Evolutionary conservation across 805 yeast genomes (phyloP), one percentile per base, ranked within the genome.

Genomic region (Saitoella complicata): DNA sequence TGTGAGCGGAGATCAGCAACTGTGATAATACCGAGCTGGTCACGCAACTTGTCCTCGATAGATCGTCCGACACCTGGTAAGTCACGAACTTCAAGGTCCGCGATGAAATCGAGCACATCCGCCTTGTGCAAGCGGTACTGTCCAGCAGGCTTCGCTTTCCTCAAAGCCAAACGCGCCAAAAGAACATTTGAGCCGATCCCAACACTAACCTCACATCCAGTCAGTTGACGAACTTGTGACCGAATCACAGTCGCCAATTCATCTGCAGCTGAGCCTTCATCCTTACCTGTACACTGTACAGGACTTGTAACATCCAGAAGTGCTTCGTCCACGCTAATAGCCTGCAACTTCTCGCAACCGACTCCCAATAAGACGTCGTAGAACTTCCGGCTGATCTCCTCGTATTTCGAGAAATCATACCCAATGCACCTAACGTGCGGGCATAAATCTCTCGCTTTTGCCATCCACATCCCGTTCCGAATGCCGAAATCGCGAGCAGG

Each of bases 301-400:
- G 31, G 54, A 0, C 69, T 53, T 0, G 78, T 63, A 1, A 79
- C 67, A 53, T 84, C 94, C 7, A 84, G 57, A n/a, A 91, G 62
- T 0, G 86, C 95, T 56, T 91, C 98, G 59, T 91, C 97, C 3
- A 91, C 77, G 49, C 93, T 85, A 1, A 91, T 83, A 0, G 97
- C 97, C 32, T 77, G 67, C 1, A 86, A 72, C 11, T 54, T 52
- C 46, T 63, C 66, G 4, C 69, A 65, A 0, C 61, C 53, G 6
- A 66, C 50, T 0, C 62, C 57, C 1, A 76, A 47, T 40, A 88
- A 60, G 9, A 71, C 68, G 2, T 74, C 66, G 58, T 86, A 91
- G 43, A 91, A 74, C 6, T 60, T 60, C 30, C 70, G 66, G 0
- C 96, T 83, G 12, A 71, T 70, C 32, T 55, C 53, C 56, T 82